Evolutionary conservation across 441 rosid species (phyloP), one percentile per base, ranked within the genome.

Genomic region (Brassica balearica): DNA sequence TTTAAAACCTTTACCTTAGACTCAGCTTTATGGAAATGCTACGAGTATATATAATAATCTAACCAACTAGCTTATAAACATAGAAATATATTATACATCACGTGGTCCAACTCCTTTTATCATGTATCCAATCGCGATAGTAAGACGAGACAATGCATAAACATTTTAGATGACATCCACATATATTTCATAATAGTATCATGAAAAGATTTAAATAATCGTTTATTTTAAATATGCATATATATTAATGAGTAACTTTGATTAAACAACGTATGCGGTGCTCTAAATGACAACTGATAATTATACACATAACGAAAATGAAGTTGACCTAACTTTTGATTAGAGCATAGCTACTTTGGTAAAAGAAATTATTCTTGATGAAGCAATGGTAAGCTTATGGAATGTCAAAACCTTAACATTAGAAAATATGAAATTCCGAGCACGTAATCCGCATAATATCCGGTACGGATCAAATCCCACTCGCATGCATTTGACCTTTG

Each of bases 341-440:
- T 80, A 76, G 77, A 80, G 77, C 22, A 4, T 76, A 67, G 73
- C 59, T 60, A 71, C 77, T 80, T 76, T 80, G 66, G 60, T n/a
- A 67, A 80, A 80, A 72, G 74, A 65, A 59, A 71, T 4, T 25
- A 80, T 80, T 72, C 83, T 55, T 38, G 71, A 72, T 66, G 69
- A 72, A 76, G 77, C 83, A 76, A 76, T 80, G 80, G 83, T 38
- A 72, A 34, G 74, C 67, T 67, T 76, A 60, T 71, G 77, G 83
- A 76, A 81, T 81, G 83, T 81, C 83, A 80, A 81, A 81, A 81
- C 80, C 77, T 76, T 72, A 81, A 67, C 73, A 71, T 66, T 65
- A 65, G 5, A 80, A 80, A 65, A 71, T 29, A 48, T 61, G 25
- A 71, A 61, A 76, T 76, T 76, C 22, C 53, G 38, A 27, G 70